Conservation (phyloP, 192 early-diverging fungal genomes). For the Coemansia sp. region DNA sequence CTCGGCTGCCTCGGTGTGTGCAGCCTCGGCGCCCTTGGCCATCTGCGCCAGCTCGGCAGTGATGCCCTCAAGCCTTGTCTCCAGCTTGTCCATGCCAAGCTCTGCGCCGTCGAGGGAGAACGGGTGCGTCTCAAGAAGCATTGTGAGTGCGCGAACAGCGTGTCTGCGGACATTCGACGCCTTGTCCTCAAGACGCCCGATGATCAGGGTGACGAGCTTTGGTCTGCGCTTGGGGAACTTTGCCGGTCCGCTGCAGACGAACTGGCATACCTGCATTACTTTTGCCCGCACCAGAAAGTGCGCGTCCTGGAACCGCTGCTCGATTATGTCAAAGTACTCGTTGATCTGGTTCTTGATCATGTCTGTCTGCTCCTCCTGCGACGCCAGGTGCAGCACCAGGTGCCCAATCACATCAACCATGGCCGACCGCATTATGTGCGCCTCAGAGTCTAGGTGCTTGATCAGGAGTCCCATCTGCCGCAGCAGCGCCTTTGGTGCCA, state of each 20-base stretch:
- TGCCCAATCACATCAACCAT: slow-evolving; percentile 90
- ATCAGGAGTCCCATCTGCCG: slow-evolving; percentile 89
- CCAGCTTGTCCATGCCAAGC: slow-evolving; percentile 71
- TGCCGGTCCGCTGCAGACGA: slow-evolving; percentile 73
- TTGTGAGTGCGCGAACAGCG: slow-evolving; percentile 82
- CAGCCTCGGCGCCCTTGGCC: slow-evolving; percentile 28
- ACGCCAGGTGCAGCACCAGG: slow-evolving; percentile 75
- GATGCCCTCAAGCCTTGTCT: slow-evolving; percentile 64
- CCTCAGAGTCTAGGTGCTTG: slow-evolving; percentile 86
- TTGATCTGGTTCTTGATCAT: slow-evolving; percentile 72
- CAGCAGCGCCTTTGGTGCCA: slow-evolving; percentile 77
- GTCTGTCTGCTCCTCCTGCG: slow-evolving; percentile 69
- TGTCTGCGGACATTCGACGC: slow-evolving; percentile 85
- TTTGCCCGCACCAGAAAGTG: slow-evolving; percentile 85
- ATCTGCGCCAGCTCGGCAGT: slow-evolving; percentile 69
- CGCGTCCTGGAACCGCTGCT: slow-evolving; percentile 91
- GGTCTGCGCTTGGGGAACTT: slow-evolving; percentile 80
- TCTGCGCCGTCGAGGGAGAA: slow-evolving; percentile 86
- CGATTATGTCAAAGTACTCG: slow-evolving; percentile 87
- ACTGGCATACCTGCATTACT: slow-evolving; percentile 80
- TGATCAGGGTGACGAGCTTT: slow-evolving; percentile 66
- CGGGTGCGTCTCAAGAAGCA: slow-evolving; percentile 85
- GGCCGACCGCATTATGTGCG: slow-evolving; percentile 80
- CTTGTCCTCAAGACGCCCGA: slow-evolving; percentile 88
- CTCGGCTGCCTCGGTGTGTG: slow-evolving; percentile 22